A percentile compares a stretch with the other conserved stretches of the same genome.
phyloP scores from a whole-genome alignment of 805 yeast species.

The Candida hispaniensis region DNA sequence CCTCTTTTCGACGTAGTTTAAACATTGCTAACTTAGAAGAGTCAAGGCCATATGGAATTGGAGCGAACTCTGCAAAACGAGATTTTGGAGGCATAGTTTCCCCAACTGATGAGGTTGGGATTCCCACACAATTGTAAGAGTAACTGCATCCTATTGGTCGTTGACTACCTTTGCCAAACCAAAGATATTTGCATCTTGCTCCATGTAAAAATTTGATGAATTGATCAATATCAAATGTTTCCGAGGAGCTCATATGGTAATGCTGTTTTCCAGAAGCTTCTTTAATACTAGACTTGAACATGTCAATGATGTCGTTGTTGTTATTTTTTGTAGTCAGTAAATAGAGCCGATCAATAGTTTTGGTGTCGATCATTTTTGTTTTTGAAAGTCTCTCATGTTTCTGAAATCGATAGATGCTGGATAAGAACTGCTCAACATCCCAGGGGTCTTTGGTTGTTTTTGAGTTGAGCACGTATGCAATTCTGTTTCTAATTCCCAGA shows the following conservation, averaged over 20 bases:
- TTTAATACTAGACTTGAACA: conserved; percentile 62
- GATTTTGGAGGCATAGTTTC: neutral
- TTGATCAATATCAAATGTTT: conserved; percentile 30
- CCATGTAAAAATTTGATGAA: conserved; percentile 28
- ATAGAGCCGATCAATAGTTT: conserved; percentile 41
- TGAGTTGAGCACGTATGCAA: conserved; percentile 46
- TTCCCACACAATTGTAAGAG: conserved; percentile 7
- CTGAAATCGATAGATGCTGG: conserved; percentile 67
- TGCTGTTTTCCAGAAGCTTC: conserved; percentile 40
- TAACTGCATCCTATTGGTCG: conserved; percentile 22
- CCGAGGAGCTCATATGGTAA: conserved; percentile 27
- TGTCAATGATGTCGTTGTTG: conserved; percentile 32
- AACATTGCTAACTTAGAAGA: conserved; percentile 11
- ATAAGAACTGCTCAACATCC: conserved; percentile 57
- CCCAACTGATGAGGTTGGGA: conserved; percentile 12
- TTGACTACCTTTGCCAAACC: conserved; percentile 42
- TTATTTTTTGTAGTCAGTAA: conserved; percentile 37
- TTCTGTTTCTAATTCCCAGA: conserved; percentile 50
- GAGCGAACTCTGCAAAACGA: neutral
- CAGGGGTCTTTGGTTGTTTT: conserved; percentile 71
- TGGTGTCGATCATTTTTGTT: conserved; percentile 45
- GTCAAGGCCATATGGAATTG: conserved; percentile 1
- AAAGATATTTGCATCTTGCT: conserved; percentile 30
- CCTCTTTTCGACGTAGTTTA: no score
- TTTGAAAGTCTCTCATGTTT: conserved; percentile 48